These are phyloP conservation scores for Lipomyces lipofer DNA, from an alignment of 805 yeast species.

Conservation along the genomic window DNA sequence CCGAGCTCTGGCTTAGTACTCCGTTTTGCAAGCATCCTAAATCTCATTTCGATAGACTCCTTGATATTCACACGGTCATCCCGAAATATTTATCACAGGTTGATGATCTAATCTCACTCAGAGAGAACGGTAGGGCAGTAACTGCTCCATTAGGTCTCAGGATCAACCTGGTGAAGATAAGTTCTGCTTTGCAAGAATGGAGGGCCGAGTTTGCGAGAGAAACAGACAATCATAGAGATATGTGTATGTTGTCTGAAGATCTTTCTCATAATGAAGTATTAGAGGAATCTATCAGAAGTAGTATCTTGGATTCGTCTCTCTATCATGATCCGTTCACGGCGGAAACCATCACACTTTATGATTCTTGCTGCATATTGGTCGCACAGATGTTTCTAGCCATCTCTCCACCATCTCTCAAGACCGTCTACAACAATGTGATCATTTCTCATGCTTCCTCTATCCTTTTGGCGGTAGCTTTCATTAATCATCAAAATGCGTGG, in stretches of 20 bases:
- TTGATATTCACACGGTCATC: constrained; percentile 1
- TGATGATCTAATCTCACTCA: neutral
- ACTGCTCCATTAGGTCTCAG: neutral
- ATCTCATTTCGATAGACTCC: constrained; percentile 1
- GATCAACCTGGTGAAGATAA: neutral
- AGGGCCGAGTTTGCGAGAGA: neutral
- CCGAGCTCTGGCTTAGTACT: neutral
- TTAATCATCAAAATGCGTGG: neutral
- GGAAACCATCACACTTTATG: constrained; percentile 1
- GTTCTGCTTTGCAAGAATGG: constrained; percentile 1
- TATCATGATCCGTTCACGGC: neutral
- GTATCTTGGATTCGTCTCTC: neutral
- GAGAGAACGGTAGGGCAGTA: neutral
- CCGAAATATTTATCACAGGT: neutral
- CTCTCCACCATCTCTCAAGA: neutral
- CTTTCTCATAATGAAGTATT: neutral
- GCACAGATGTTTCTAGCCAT: neutral
- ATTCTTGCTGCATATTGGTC: constrained; percentile 1
- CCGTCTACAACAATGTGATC: neutral
- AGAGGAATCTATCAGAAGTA: neutral
- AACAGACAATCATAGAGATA: neutral
- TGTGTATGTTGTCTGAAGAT: constrained; percentile 1
- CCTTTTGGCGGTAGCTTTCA: neutral
- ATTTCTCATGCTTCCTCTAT: constrained; percentile 1
- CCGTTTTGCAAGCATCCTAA: neutral